Conservation (phyloP, 2,329 filamentous ascomycete species). For the Aschersonia sp. region DNA sequence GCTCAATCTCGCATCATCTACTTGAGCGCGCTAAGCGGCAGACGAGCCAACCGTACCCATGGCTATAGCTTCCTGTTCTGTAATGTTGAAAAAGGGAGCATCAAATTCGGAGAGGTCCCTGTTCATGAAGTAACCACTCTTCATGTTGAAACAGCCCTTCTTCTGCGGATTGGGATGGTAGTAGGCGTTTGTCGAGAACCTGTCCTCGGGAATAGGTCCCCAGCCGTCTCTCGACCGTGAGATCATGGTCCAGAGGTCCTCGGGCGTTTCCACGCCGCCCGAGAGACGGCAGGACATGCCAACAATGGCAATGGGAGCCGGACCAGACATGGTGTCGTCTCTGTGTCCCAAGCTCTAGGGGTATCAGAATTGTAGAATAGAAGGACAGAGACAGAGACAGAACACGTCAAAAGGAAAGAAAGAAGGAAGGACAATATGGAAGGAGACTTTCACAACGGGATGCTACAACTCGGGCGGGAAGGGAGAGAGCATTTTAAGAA, state of each 20-base stretch:
- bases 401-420: background rate
- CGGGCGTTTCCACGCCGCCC: conserved; percentile 24
- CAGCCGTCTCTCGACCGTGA: conserved; percentile 25
- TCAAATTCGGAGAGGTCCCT: conserved; percentile 32
- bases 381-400: background rate
- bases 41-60: conserved; percentile 18
- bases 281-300: conserved; percentile 33
- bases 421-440: background rate
- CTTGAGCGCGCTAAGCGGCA: background rate
- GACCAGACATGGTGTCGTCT: conserved; percentile 3
- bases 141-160: conserved; percentile 22
- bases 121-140: conserved; percentile 26
- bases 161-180: conserved; percentile 29
- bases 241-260: conserved; percentile 30
- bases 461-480: background rate
- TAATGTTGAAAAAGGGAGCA: conserved; percentile 37
- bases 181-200: conserved; percentile 29
- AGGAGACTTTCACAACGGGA: background rate
- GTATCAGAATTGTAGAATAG: background rate
- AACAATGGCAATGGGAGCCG: conserved; percentile 26
- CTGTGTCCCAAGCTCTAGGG: background rate
- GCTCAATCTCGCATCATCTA: background rate
- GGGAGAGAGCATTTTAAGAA: background rate
- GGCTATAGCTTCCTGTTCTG: conserved; percentile 31
- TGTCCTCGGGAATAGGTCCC: conserved; percentile 25